A percentile compares a stretch with the other conserved stretches of the same genome.
phyloP scores from a whole-genome alignment of 2,329 filamentous ascomycete genomes.

The Xylariomycetidae sp. region DNA sequence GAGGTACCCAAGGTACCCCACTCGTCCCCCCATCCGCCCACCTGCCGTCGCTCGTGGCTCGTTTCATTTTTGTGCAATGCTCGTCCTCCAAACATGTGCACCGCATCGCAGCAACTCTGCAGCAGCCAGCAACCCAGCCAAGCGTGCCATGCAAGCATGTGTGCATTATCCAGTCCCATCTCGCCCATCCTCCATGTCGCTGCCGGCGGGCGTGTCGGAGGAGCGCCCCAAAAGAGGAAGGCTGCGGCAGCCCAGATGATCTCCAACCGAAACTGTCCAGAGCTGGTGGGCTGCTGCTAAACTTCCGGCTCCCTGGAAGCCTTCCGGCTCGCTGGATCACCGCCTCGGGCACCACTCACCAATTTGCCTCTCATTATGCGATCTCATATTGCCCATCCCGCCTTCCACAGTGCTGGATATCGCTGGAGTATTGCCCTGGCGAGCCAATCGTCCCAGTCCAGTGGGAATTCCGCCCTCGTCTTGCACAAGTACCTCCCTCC shows the following conservation, averaged over 20 bases:
- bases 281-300: slow-evolving; percentile 11
- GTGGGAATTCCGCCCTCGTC: slow-evolving; percentile 1
- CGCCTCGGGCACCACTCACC: slow-evolving; percentile 6
- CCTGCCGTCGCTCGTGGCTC: slow-evolving; percentile 14
- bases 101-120: slow-evolving; percentile 7
- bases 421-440: no score
- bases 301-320: slow-evolving; percentile 20
- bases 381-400: slow-evolving; percentile 8
- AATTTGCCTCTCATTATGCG: slow-evolving; percentile 22
- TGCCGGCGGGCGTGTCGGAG: slow-evolving; percentile 9
- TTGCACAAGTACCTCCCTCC: slow-evolving; percentile 7
- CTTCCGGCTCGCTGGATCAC: slow-evolving; percentile 21
- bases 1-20: slow-evolving; percentile 7
- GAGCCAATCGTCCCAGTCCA: not conserved
- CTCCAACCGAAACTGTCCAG: no score
- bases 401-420: slow-evolving; percentile 18
- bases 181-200: slow-evolving; percentile 4
- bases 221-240: slow-evolving; percentile 18
- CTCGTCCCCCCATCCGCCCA: no score
- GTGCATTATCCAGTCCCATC: slow-evolving; percentile 3
- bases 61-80: slow-evolving; percentile 23
- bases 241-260: no score
- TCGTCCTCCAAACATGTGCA: slow-evolving; percentile 7
- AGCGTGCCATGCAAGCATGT: not conserved
- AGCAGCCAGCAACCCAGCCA: not conserved